Base-by-base conservation (phyloP, 148 eudicot species). In the Diospyros kaki region DNA sequence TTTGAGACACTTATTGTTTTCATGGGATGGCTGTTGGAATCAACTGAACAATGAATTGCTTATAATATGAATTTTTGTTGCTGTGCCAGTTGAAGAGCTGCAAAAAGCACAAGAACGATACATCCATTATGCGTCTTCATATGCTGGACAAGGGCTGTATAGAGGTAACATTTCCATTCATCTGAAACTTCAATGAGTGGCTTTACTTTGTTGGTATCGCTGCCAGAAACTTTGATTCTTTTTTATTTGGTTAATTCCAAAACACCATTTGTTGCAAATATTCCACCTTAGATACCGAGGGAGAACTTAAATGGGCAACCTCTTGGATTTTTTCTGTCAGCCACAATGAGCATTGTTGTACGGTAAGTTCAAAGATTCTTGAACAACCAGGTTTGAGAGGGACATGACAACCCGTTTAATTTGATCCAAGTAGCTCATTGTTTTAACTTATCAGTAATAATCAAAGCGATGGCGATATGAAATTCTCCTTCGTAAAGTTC, bases 401-500 rank as follows among this genome's bases (percentile, higher is more conserved):
- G 71, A 64, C 56, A 72, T 45, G 75, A 64, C 39, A 41, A 40
- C 10, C 60, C 46, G 1, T 2, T 44, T 45, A 75, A 38, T 53
- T 68, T 62, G 3, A 53, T 52, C 66, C 11, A 40, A 66, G 11
- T 58, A 52, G 50, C 38, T 41, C 12, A 73, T 55, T 54, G 28
- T 5, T 55, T 65, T 15, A 48, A 56, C 43, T 48, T 41, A 11
- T 67, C 14, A 50, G 67, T 39, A 48, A 46, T 60, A 59, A 68
- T 15, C 43, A 67, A 75, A 13, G 69, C 18, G 50, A 59, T 17
- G 3, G 64, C 10, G 12, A 15, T 8, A 5, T 43, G 28, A 60
- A 64, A 59, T 6, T 67, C 18, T 70, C 64, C 38, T 76, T 67
- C 28, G 78, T 58, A 39, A 53, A 59, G 38, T 53, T 73, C 78